Base-by-base conservation (phyloP, 768 basidiomycete genomes). In the Suillus subaureus region DNA sequence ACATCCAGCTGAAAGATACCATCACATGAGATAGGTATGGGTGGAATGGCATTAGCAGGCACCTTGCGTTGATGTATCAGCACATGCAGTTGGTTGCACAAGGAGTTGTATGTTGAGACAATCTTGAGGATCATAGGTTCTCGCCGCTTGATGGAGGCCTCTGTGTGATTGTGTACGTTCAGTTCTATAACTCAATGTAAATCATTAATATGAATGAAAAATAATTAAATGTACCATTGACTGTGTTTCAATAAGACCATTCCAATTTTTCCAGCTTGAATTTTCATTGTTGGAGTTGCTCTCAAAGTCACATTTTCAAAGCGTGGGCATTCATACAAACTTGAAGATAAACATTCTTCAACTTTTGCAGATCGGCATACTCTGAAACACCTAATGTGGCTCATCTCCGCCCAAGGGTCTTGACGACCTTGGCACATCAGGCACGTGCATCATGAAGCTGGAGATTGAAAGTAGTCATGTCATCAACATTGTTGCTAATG, bases 321-420 rank as follows among this genome's bases (percentile, higher is more conserved):
- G 71, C 70, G 1, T 7, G 64, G 9, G 71, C 70, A 65, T 75
- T 73, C 64, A 71, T 69, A 31, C 61, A 55, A 9, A 57, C 60
- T 64, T 42, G 63, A 33, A 68, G 63, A 26, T 66, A 71, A 6
- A 45, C 61, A 42, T 63, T 63, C 12, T 61, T 62, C 21, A 68
- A 16, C 40, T 33, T 23, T 13, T 68, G 21, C 28, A 70, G 62
- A 18, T 68, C 54, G 12, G 33, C 57, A 16, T 6, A n/a, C 26
- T 39, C 52, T 13, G 61, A 58, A 21, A 66, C n/a, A 18, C 67
- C 67, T 33, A 70, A 56, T 12, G 28, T 33, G 28, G 23, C 33
- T 0, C 15, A 8, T 28, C 58, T 39, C n/a, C 58, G 3, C 23
- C 0, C 31, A 18, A 61, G 57, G 3, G 35, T 26, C 13, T 63